A percentile compares a stretch with the other conserved stretches of the same genome.
These are phyloP conservation scores for Fermentozyma sake DNA, from an alignment of 1,139 yeast species.

Conservation along the genomic window DNA sequence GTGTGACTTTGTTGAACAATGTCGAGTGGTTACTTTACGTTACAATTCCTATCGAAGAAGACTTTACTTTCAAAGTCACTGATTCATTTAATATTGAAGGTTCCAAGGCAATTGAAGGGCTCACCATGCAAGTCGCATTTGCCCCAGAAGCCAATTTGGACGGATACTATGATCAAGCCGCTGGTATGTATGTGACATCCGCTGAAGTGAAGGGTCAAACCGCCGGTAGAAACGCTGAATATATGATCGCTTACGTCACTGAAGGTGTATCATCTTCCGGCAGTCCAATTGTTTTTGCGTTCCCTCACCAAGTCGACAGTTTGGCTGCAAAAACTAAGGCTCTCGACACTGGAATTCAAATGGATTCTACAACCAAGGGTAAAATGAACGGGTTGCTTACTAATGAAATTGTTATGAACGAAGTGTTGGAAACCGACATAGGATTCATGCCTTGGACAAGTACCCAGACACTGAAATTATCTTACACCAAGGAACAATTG, in stretches of 20 bases:
- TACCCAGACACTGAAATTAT: constrained; percentile 22
- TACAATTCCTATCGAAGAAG: constrained; percentile 34
- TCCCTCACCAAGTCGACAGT: constrained; percentile 67
- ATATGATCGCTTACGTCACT: constrained; percentile 49
- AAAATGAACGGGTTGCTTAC: constrained; percentile 57
- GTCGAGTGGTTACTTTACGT: constrained; percentile 59
- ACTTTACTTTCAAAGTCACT: constrained; percentile 33
- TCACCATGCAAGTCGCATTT: constrained; percentile 57
- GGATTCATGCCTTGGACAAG: constrained; percentile 60
- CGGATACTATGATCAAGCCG: constrained; percentile 29
- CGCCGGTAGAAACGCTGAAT: constrained; percentile 40
- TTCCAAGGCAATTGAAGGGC: constrained; percentile 44
- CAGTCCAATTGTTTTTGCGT: constrained; percentile 55
- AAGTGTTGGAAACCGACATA: constrained; percentile 44
- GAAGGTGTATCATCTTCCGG: constrained; percentile 47
- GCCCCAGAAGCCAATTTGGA: constrained; percentile 25
- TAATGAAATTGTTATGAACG: constrained; percentile 44
- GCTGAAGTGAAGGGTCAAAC: constrained; percentile 28
- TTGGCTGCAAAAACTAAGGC: constrained; percentile 33
- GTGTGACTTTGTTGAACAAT: constrained; percentile 48
- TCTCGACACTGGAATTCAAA: constrained; percentile 43
- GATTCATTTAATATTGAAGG: constrained; percentile 41
- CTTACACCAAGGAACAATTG: constrained; percentile 50
- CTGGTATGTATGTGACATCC: constrained; percentile 35
- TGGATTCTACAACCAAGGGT: constrained; percentile 66